Evolutionary conservation across 2,329 filamentous ascomycete genomes (phyloP).

Genomic region (Diplodia intermedia): DNA sequence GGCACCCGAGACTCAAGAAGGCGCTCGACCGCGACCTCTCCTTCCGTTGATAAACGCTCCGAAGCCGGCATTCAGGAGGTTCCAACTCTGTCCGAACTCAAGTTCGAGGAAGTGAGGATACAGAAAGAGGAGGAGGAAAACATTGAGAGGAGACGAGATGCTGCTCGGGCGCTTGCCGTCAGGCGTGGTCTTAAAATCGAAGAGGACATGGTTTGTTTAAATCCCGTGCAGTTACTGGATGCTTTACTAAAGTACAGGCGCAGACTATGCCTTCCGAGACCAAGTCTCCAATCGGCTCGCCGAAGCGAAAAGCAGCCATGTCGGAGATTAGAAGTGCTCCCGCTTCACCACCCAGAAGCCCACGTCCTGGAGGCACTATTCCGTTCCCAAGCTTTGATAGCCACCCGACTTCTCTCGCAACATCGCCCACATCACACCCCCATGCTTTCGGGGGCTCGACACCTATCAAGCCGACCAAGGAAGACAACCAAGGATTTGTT

Average conservation of each 20-base stretch:
- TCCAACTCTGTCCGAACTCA: constrained; percentile 62
- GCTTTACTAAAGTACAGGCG: constrained; percentile 32
- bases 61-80: constrained; percentile 35
- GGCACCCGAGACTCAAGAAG: constrained; percentile 46
- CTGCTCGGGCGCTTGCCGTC: constrained; percentile 62
- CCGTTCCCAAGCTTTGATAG: constrained; percentile 42
- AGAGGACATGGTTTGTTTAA: constrained; percentile 25
- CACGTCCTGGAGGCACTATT: constrained; percentile 32
- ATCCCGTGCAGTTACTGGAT: constrained; percentile 34
- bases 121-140: constrained; percentile 63
- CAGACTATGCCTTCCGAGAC: constrained; percentile 37
- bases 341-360: constrained; percentile 1
- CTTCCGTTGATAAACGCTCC: constrained; percentile 17
- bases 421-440: constrained; percentile 37
- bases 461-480: constrained; percentile 3
- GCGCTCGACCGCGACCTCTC: constrained; percentile 30
- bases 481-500: constrained; percentile 41
- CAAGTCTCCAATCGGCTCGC: constrained; percentile 15
- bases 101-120: constrained; percentile 63
- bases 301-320: constrained; percentile 4
- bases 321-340: constrained; percentile 14
- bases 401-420: constrained; percentile 41
- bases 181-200: constrained; percentile 58
- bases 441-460: constrained; percentile 1
- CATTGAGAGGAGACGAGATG: constrained; percentile 60